Evolutionary conservation across 192 early-diverging fungal species (phyloP).

Genomic region (Thoreauomyces humboldtii): DNA sequence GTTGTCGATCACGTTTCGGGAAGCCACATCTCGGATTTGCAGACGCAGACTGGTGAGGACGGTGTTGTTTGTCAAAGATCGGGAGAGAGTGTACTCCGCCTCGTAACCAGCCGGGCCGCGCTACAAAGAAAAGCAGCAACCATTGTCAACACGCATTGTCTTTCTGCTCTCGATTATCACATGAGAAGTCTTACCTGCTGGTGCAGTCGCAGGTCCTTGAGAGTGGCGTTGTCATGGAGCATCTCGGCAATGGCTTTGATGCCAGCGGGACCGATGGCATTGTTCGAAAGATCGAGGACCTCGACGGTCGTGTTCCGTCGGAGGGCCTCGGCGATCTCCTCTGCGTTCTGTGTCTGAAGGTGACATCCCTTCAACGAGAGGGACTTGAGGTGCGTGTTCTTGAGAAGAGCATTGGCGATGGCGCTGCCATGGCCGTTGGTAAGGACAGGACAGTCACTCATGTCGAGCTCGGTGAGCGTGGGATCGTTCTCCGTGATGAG

Average conservation of each 20-base stretch:
- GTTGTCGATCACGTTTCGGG: constrained; percentile 41
- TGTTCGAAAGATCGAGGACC: constrained; percentile 41
- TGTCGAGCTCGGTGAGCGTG: constrained; percentile 36
- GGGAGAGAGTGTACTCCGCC: constrained; percentile 48
- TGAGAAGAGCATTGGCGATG: constrained; percentile 36
- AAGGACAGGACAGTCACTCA: constrained; percentile 47
- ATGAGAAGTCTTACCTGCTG: constrained; percentile 36
- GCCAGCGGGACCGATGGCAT: constrained; percentile 45
- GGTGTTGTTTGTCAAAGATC: constrained; percentile 45
- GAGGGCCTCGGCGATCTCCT: constrained; percentile 39
- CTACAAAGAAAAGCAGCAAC: not conserved
- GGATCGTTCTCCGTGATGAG: constrained; percentile 42
- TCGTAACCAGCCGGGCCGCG: constrained; percentile 44
- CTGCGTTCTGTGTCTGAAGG: constrained; percentile 31
- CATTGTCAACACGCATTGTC: too few species aligned
- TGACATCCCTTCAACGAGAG: constrained; percentile 33
- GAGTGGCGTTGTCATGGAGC: constrained; percentile 35
- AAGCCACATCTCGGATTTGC: constrained; percentile 43
- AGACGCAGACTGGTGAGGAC: constrained; percentile 38
- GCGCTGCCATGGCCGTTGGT: constrained; percentile 31
- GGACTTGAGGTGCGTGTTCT: constrained; percentile 41
- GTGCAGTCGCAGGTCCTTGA: constrained; percentile 39
- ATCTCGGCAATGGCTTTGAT: constrained; percentile 47
- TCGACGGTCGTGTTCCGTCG: constrained; percentile 34
- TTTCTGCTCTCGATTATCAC: not conserved